Percentiles rank a stretch among this genome's conserved stretches.
phyloP scores from a whole-genome alignment of 345 rosid species.

The Rhodamnia argentea region DNA sequence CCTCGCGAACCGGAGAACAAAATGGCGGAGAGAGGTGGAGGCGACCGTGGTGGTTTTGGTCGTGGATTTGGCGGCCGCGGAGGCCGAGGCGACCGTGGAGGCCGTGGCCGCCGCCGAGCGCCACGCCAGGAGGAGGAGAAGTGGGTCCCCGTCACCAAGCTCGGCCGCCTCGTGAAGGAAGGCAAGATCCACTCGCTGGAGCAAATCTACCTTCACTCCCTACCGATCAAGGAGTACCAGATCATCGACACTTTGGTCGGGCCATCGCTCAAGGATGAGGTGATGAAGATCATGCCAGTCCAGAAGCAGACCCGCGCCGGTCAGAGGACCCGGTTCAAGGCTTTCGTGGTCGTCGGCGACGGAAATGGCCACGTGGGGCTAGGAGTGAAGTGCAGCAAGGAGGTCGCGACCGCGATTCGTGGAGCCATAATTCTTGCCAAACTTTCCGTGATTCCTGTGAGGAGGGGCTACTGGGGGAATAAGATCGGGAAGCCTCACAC shows the following conservation, averaged over 20 bases:
- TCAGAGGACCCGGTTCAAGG: conserved; percentile 69
- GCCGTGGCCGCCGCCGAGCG: conserved; percentile 62
- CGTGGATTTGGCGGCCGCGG: conserved; percentile 64
- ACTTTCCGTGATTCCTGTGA: conserved; percentile 55
- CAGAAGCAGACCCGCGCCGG: conserved; percentile 88
- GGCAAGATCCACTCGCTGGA: conserved; percentile 43
- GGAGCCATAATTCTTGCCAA: conserved; percentile 55
- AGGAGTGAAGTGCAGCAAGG: conserved; percentile 68
- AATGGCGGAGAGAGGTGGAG: conserved; percentile 69
- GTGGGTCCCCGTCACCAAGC: conserved; percentile 88
- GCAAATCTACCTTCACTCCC: conserved; percentile 75
- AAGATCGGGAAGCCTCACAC: conserved; percentile 72
- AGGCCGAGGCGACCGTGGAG: conserved; percentile 20
- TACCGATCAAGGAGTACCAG: conserved; percentile 87
- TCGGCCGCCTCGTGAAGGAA: conserved; percentile 63
- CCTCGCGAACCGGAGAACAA: not conserved
- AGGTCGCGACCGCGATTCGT: conserved; percentile 63
- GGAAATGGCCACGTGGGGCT: conserved; percentile 57
- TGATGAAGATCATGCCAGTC: conserved; percentile 89
- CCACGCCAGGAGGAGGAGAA: conserved; percentile 62
- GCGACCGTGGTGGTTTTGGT: conserved; percentile 60
- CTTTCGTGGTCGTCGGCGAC: conserved; percentile 62
- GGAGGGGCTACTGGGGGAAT: conserved; percentile 79
- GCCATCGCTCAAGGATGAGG: conserved; percentile 80
- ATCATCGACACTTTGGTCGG: conserved; percentile 67